Base-by-base conservation (phyloP, 73 alveolate genomes). In the Paramecium bursaria region DNA sequence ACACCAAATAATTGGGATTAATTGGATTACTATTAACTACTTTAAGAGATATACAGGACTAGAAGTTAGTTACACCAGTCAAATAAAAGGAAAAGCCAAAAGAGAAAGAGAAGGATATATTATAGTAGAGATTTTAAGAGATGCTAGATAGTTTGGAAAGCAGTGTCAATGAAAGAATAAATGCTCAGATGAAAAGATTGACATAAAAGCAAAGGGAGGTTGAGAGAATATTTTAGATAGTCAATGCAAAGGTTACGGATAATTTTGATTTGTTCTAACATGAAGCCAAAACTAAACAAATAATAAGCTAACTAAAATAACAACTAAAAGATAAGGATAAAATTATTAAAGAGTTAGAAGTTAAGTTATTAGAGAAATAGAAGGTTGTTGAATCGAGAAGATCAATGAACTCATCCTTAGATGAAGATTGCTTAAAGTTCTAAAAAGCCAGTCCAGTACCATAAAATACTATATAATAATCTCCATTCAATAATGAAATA, bases 1-100 rank as follows among this genome's bases (percentile, higher is more conserved):
- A 67, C 15, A 67, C 82, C 9, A 35, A 57, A n/a, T 47, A 67
- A 25, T 42, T 67, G 19, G 82, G 82, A 35, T 42, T 67, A 42
- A 4, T 67, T 3, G 82, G 82, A 14, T 42, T 67, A 5, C 27
- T 67, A 35, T 21, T 67, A 9, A 67, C 82, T 67, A 57, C 82
- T 39, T 47, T 67, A 1, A 67, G 82, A 17, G 82, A 67, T 17
- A 67, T 67, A 3, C 22, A 67, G 44, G 55, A 67, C 44, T 35
- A 35, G 7, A 35, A 53, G 17, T 25, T 35, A 35, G 55, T 33
- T 13, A 42, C 49, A 30, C 53, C 33, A 39, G 19, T 17, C 21
- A 35, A 53, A n/a, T 44, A 42, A 39, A 30, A 57, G 26, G 33
- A 57, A 30, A 19, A 57, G 33, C 33, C 76, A 7, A 57, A 30